Percentiles rank a stretch among this genome's conserved stretches.
Evolutionary conservation across 2,329 filamentous ascomycete species (phyloP).

Genomic region (Chrysoporthe deuterocubensis): DNA sequence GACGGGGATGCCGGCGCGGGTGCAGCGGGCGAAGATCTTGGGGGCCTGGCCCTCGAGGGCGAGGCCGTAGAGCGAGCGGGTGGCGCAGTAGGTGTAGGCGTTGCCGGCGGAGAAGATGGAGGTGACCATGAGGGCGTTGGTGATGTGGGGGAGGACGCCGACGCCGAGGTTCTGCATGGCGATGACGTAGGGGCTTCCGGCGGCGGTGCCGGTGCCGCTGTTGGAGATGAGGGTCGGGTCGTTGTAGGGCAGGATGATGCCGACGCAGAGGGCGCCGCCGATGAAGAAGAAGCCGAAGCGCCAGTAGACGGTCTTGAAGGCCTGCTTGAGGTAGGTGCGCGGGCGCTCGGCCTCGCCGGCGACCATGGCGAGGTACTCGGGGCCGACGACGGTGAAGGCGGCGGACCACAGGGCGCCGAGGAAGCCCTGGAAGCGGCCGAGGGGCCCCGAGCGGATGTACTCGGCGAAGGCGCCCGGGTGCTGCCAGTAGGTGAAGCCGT

Average conservation of each 20-base stretch:
- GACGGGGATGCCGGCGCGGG: conserved; percentile 63
- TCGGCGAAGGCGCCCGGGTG: conserved; percentile 65
- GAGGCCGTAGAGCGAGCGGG: conserved; percentile 29
- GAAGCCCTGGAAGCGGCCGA: conserved; percentile 74
- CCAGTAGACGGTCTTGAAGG: conserved; percentile 75
- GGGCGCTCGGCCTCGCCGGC: conserved; percentile 72
- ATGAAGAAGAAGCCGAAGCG: conserved; percentile 74
- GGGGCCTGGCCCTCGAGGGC: conserved; percentile 28
- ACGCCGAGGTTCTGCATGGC: conserved; percentile 61
- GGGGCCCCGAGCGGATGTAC: conserved; percentile 60
- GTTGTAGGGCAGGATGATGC: conserved; percentile 70
- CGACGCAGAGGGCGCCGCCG: conserved; percentile 67
- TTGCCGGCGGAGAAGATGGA: conserved; percentile 30
- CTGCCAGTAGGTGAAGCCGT: conserved; percentile 72
- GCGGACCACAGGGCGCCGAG: conserved; percentile 68
- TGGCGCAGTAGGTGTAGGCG: conserved; percentile 29
- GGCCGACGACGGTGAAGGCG: conserved; percentile 66
- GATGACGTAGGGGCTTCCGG: conserved; percentile 66
- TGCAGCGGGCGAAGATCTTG: conserved; percentile 59
- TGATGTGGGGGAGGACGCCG: conserved; percentile 57
- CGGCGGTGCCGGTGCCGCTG: conserved; percentile 48
- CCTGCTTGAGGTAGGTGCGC: conserved; percentile 65
- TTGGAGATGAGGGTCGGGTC: conserved; percentile 58
- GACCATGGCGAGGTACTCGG: conserved; percentile 71
- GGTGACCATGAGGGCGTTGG: conserved; percentile 53